Evolutionary conservation across 2,329 filamentous ascomycete genomes (phyloP), one percentile per base, ranked within the genome.

Genomic region (Phoma herbarum): DNA sequence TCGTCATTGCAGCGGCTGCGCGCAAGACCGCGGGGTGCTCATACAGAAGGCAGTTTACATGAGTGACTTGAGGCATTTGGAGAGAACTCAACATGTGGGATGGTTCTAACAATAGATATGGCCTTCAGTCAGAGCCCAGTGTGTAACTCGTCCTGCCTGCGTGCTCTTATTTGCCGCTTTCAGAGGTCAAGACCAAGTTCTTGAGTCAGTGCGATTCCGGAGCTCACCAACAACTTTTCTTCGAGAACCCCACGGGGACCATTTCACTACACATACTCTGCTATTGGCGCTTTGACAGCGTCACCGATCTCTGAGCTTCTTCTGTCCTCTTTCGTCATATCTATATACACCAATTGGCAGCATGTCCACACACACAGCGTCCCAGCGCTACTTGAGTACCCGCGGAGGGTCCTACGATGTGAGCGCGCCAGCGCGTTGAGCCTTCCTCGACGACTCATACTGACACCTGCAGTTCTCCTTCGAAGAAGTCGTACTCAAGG

Each of bases 401-500:
- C 79, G 86, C 63, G 86, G 86, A 65, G 86, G 85, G 60, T 86
- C 83, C 25, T 88, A 87, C 75, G 84, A 85, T 69, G 86, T 88
- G 79, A 68, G 82, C 48, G 35, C 47, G 53, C 28, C 35, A 25
- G 45, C 44, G 57, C 39, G 60, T 56, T 43, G 44, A 29, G 23
- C n/a, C 45, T 18, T 23, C 33, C 29, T 46, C 47, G 28, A 45
- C 47, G 35, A 53, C 20, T 29, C 11, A 18, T 61, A 48, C 67
- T 73, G 49, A 74, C 57, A 26, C 16, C 20, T n/a, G 45, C 62
- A 93, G 90, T 85, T 96, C 68, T 93, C 92, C 51, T 97, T 97
- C 77, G 93, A 97, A 79, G 88, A 93, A 52, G 93, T 93, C 45
- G 92, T 97, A 39, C 84, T 97, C 65, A 96, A 96, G 78, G 93